Base-by-base conservation (phyloP, 2,329 filamentous ascomycete species). In the Cryphonectria carpinicola region DNA sequence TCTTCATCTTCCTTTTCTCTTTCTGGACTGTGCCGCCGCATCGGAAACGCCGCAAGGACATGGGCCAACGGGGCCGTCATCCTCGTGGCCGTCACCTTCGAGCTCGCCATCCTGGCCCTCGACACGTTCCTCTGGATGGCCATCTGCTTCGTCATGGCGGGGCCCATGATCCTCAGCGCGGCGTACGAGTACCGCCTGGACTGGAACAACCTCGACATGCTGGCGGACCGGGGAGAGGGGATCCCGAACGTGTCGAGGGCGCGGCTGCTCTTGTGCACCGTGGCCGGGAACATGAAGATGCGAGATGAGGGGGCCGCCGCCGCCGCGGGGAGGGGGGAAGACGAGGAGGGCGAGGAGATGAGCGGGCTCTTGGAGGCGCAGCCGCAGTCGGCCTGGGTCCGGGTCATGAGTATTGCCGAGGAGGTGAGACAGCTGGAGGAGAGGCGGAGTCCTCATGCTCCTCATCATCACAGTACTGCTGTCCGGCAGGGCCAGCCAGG, bases 181-280 rank as follows among this genome's bases (percentile, higher is more conserved):
- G 61, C 79, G 1, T 79, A 79, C 63, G 77, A 79, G 39, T 76
- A 77, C n/a, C 68, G 75, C 52, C 70, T 79, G 19, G 78, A 79
- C 66, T 76, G 75, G 37, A 54, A 69, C 3, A 71, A 78, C 13
- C 67, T 79, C 10, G 66, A 73, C 0, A 77, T 75, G 46, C 65
- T 79, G 1, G 65, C 67, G 8, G 46, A 67, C 39, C 77, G 76
- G 4, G 39, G 63, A 0, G 8, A 6, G 6, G 43, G 10, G 5
- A 37, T 65, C 17, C 63, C 63, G 5, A 22, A n/a, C 41, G 63
- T 65, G 8, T 65, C 63, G 41, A 65, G 63, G 19, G 63, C 63
- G 8, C 63, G 63, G 22, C 63, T 65, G 63, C 41, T 65, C 14
- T 43, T 65, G 41, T 65, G 63, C 10, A 65, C 63, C 28, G 63